Percentiles rank a stretch among this genome's conserved stretches.
phyloP scores from a whole-genome alignment of 148 eudicot species.

The Polygonum aviculare region DNA sequence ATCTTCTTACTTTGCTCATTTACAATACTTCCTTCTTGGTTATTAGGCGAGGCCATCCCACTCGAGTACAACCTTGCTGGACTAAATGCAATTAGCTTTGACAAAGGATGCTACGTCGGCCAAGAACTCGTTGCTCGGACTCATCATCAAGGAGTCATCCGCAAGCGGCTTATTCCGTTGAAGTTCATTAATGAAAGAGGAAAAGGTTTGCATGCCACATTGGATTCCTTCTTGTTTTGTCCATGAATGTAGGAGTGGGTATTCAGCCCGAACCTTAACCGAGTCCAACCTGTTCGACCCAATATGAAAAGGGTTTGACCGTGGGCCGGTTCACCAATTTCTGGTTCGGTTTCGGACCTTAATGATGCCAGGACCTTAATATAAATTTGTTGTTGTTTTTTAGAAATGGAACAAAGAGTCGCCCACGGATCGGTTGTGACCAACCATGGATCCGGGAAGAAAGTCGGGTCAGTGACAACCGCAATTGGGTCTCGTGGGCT shows the following conservation, averaged over 20 bases:
- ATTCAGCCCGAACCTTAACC: no score
- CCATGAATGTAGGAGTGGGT: no score
- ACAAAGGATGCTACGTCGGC: conserved; percentile 94
- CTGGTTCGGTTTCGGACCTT: no score
- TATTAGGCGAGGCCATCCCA: conserved; percentile 89
- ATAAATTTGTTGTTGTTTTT: background rate
- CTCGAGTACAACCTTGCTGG: conserved; percentile 90
- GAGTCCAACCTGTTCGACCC: background rate
- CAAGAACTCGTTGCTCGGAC: conserved; percentile 98
- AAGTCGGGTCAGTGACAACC: conserved; percentile 61
- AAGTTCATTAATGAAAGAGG: conserved; percentile 55
- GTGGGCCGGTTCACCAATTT: no score
- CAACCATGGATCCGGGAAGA: conserved; percentile 46
- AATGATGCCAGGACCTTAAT: no score
- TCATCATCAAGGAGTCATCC: conserved; percentile 84
- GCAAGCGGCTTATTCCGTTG: conserved; percentile 84
- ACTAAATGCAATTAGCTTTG: conserved; percentile 85
- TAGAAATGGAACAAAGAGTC: conserved; percentile 71
- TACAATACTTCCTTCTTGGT: background rate
- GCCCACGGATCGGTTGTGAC: conserved; percentile 55
- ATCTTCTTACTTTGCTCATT: background rate
- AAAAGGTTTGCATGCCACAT: conserved; percentile 36
- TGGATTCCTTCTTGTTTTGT: background rate
- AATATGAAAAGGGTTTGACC: no score
- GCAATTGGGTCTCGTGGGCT: conserved; percentile 82